Evolutionary conservation across 257 asterid genomes (phyloP).

Genomic region (Nicotiana attenuata): DNA sequence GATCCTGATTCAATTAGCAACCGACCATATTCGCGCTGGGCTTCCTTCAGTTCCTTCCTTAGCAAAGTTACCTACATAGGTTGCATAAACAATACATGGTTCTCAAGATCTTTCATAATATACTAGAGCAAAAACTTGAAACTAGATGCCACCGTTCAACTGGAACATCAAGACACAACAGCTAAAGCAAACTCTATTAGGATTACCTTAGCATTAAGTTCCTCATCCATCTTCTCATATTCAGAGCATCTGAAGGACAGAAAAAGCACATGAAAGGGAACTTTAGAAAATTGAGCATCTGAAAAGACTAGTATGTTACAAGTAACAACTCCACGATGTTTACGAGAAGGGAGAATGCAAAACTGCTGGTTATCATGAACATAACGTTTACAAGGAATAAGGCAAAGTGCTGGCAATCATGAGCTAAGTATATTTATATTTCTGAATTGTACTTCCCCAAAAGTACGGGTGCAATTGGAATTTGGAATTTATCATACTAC

Average conservation of each 20-base stretch:
- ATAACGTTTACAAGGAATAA: not conserved
- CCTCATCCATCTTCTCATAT: constrained; percentile 44
- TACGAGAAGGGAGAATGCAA: not conserved
- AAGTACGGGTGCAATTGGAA: not conserved
- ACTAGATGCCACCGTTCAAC: not conserved
- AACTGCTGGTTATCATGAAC: not conserved
- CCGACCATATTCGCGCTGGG: constrained; percentile 35
- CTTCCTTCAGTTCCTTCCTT: constrained; percentile 29
- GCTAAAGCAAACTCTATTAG: not conserved
- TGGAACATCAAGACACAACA: not conserved
- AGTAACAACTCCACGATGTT: not conserved
- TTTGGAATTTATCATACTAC: not conserved
- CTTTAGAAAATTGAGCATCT: not conserved
- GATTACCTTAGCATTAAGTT: constrained; percentile 60
- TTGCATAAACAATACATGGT: not conserved
- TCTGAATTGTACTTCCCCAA: not conserved
- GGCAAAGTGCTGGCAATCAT: not conserved
- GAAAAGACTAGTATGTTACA: not conserved
- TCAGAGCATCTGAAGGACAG: constrained; percentile 53
- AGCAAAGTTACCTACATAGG: constrained; percentile 35
- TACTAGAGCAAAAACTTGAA: not conserved
- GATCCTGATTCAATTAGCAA: constrained; percentile 35
- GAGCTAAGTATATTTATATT: not conserved
- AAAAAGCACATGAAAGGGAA: not conserved
- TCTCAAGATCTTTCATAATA: not conserved